These are phyloP conservation scores for Trichophyton verrucosum DNA, from an alignment of 2,329 filamentous ascomycete genomes.

Conservation along the genomic window DNA sequence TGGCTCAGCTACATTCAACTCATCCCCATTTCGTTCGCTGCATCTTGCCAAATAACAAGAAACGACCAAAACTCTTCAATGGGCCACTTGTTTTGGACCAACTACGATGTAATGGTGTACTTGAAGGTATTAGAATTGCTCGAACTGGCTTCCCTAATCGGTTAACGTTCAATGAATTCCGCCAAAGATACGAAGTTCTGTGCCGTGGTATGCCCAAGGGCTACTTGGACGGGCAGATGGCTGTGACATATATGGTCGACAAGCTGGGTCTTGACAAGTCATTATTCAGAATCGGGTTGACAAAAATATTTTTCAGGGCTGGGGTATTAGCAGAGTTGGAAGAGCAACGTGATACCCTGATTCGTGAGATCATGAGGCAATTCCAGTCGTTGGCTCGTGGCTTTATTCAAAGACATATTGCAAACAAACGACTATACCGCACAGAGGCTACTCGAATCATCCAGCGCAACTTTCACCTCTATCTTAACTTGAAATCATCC, in stretches of 20 bases:
- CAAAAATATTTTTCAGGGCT: constrained; percentile 95
- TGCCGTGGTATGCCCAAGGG: constrained; percentile 79
- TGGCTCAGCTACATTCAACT: constrained; percentile 86
- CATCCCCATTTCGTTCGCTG: constrained; percentile 98
- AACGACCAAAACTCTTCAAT: constrained; percentile 83
- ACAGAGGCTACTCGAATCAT: constrained; percentile 92
- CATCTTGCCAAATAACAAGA: constrained; percentile 96
- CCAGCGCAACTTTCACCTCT: constrained; percentile 85
- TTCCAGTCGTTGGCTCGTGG: constrained; percentile 91
- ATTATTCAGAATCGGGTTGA: constrained; percentile 84
- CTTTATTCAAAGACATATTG: constrained; percentile 74
- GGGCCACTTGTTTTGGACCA: constrained; percentile 91
- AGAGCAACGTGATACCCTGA: constrained; percentile 84
- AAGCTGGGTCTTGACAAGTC: constrained; percentile 74
- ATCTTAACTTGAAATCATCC: constrained; percentile 76
- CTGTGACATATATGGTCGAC: constrained; percentile 74
- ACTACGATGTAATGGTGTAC: constrained; percentile 93
- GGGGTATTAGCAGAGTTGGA: constrained; percentile 93
- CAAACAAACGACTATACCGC: constrained; percentile 85
- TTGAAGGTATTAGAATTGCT: constrained; percentile 97
- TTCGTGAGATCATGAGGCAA: constrained; percentile 81
- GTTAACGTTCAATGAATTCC: constrained; percentile 82
- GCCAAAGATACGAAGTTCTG: constrained; percentile 89
- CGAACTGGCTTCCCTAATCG: constrained; percentile 94
- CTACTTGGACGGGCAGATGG: constrained; percentile 80